phyloP scores from a whole-genome alignment of 257 asterid genomes.

The Solanum bukasovii region DNA sequence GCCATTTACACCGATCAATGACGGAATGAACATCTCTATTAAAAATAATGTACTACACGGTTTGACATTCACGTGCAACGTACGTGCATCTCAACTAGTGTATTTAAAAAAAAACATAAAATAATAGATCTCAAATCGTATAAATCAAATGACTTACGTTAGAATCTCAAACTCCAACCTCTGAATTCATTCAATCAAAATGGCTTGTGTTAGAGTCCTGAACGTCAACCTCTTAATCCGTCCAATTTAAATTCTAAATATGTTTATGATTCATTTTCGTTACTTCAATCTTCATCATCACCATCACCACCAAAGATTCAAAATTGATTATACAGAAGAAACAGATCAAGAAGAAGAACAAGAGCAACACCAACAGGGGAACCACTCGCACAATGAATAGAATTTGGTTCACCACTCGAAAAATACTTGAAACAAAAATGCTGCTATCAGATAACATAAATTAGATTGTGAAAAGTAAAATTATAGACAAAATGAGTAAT shows the following conservation, averaged over 20 bases:
- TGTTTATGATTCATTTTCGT: background rate
- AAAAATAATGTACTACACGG: too few species aligned
- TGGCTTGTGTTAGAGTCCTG: background rate
- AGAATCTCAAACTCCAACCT: background rate
- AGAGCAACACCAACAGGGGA: constrained; percentile 19
- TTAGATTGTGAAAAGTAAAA: too few species aligned
- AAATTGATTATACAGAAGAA: constrained; percentile 51
- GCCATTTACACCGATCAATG: too few species aligned
- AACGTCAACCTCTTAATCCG: background rate
- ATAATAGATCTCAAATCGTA: background rate
- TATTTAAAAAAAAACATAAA: too few species aligned
- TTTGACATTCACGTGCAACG: background rate
- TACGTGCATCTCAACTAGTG: background rate
- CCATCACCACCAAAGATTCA: constrained; percentile 79
- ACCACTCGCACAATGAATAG: too few species aligned
- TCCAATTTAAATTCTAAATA: background rate
- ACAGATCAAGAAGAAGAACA: constrained; percentile 46
- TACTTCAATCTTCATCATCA: constrained; percentile 40
- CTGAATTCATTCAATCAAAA: too few species aligned
- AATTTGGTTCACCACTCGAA: too few species aligned
- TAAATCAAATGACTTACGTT: background rate
- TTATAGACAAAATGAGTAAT: too few species aligned
- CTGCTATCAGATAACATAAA: too few species aligned
- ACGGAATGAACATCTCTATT: too few species aligned
- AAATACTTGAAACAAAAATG: too few species aligned